Base-by-base conservation (phyloP, 257 asterid species). In the Petunia secreta region DNA sequence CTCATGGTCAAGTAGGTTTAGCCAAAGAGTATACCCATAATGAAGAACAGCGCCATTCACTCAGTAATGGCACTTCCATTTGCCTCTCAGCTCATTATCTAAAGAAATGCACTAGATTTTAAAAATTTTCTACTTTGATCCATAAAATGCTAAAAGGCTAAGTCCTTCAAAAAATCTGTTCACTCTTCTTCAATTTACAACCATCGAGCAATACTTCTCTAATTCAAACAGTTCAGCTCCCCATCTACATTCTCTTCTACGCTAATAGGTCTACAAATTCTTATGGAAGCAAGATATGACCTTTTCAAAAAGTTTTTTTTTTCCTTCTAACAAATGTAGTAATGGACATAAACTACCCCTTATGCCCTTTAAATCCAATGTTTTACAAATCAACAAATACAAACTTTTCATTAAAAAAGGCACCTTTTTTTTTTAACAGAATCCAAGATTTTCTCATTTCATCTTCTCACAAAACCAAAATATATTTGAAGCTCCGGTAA, bases 231-330 rank as follows among this genome's bases (percentile, higher is more conserved):
- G 41, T 36, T 60, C 66, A 25, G 7, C 44, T 34, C 46, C 62
- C 46, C 62, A 48, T 34, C 77, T 50, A 73, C 43, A 73, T 50
- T 10, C 60, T 71, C 34, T 48, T 48, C 77, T 50, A 25, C 25
- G 58, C 76, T 69, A 69, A 69, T 69, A n/a, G 58, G 9, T 46
- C 34, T 25, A 73, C 44, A 34, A 6, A 48, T 48, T 3, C 37
- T 66, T 41, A 66, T 66, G 60, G 34, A 44, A 71, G 10, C 76
- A 34, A 15, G n/a, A 46, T 69, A 69, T 25, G 8, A 44, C 59
- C 77, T 46, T 69, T 11, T 4, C 77, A 69, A 69, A 52, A 46
- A 38, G 16, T 2, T 34, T 16, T 71, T 48, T 50, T 50, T 52
- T 52, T 8, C 0, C 3, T 8, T 2, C 11, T 11, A 10, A 50